A percentile compares a stretch with the other conserved stretches of the same genome.
Conservation (phyloP, 352 stramenopile species). For the Globisporangium cystogenes region DNA sequence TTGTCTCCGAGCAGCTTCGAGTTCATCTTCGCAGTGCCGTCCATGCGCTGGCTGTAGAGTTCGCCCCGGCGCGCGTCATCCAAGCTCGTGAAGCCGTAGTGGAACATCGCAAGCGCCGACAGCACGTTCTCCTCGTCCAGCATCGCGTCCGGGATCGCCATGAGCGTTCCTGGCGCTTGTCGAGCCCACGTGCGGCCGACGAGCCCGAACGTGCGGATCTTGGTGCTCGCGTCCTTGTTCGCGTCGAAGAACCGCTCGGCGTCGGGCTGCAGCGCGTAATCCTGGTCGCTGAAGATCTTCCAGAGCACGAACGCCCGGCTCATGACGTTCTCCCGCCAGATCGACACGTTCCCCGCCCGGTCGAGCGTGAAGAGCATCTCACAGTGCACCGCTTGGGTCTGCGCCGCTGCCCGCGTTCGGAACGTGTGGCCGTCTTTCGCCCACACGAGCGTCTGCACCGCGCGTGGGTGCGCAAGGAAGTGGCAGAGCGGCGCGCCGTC, state of each 20-base stretch:
- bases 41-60: slow-evolving; percentile 62
- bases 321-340: slow-evolving; percentile 67
- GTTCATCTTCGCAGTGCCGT: slow-evolving; percentile 53
- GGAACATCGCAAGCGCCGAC: slow-evolving; percentile 59
- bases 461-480: slow-evolving; percentile 58
- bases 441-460: slow-evolving; percentile 49
- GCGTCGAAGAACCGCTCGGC: slow-evolving; percentile 16
- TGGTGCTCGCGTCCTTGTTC: neutral
- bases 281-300: slow-evolving; percentile 43
- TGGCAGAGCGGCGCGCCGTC: slow-evolving; percentile 48
- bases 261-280: slow-evolving; percentile 21
- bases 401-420: slow-evolving; percentile 18
- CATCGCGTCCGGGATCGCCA: slow-evolving; percentile 40
- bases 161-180: slow-evolving; percentile 5
- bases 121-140: slow-evolving; percentile 68
- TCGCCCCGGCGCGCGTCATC: slow-evolving; percentile 50
- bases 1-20: slow-evolving; percentile 53
- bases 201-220: slow-evolving; percentile 25
- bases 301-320: slow-evolving; percentile 58
- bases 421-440: slow-evolving; percentile 51
- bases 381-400: neutral
- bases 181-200: slow-evolving; percentile 24
- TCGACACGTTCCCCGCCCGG: slow-evolving; percentile 48
- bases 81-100: slow-evolving; percentile 59
- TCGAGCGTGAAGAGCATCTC: slow-evolving; percentile 83